Percentiles rank a stretch among this genome's conserved stretches.
Evolutionary conservation across 768 basidiomycete genomes (phyloP).

Genomic region (Hebeloma cylindrosporum): DNA sequence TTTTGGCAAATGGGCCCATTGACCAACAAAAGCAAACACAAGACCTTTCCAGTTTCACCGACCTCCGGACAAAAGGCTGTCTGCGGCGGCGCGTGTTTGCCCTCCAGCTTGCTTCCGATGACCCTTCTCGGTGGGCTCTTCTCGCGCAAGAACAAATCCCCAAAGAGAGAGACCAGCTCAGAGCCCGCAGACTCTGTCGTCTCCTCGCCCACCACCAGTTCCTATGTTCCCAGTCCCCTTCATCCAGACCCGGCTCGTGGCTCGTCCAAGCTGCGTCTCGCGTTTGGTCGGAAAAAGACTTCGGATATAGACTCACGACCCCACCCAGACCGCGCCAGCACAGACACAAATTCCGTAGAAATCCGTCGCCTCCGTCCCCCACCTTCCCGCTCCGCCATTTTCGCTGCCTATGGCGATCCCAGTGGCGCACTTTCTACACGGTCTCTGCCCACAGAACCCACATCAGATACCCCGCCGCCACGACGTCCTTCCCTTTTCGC

Average conservation of each 20-base stretch:
- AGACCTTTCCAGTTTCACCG: too few relatives aligned
- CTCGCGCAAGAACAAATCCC: slow-evolving; percentile 35
- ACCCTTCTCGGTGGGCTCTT: slow-evolving; percentile 40
- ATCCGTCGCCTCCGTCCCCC: slow-evolving; percentile 51
- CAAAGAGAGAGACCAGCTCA: slow-evolving; percentile 21
- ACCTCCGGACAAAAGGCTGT: too few relatives aligned
- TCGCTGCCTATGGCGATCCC: slow-evolving; percentile 57
- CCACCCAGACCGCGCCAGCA: slow-evolving; percentile 34
- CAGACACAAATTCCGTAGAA: slow-evolving; percentile 42
- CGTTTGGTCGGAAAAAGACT: slow-evolving; percentile 39
- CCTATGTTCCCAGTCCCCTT: slow-evolving; percentile 30
- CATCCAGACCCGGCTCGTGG: slow-evolving; percentile 23
- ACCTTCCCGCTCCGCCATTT: slow-evolving; percentile 63
- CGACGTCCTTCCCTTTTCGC: slow-evolving; percentile 32
- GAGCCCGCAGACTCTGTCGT: slow-evolving; percentile 23
- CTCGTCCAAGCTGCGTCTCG: slow-evolving; percentile 34
- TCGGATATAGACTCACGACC: slow-evolving; percentile 21
- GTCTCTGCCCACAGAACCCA: slow-evolving; percentile 53
- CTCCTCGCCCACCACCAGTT: slow-evolving; percentile 35
- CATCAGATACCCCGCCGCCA: slow-evolving; percentile 33
- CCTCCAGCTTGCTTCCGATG: slow-evolving; percentile 34
- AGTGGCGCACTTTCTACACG: slow-evolving; percentile 55
- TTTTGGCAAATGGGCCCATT: neutral
- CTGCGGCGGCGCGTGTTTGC: too few relatives aligned
- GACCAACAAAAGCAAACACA: slow-evolving; percentile 23